Conservation (phyloP, 345 rosid genomes). For the Dipteronia dyeriana region DNA sequence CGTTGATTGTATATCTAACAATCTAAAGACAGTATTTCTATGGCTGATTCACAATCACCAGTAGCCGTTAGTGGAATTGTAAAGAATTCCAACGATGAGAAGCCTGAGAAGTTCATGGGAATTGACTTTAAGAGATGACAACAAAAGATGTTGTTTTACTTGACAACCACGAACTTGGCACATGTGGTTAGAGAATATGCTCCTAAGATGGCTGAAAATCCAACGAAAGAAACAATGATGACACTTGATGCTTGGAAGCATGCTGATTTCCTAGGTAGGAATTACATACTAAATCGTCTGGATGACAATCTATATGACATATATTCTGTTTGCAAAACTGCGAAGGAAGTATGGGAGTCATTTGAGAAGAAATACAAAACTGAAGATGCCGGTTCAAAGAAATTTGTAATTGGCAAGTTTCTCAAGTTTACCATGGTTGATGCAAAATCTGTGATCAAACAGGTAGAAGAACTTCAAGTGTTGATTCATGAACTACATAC, state of each 20-base stretch:
- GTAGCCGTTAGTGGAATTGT: too few species aligned
- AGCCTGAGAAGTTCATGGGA: not conserved
- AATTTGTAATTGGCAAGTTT: too few species aligned
- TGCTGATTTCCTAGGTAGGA: not conserved
- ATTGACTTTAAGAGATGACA: too few species aligned
- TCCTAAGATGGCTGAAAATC: not conserved
- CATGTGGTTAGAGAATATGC: not conserved
- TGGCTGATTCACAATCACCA: too few species aligned
- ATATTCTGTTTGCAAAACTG: not conserved
- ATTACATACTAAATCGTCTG: too few species aligned
- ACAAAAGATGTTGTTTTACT: not conserved
- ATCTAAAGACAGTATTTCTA: too few species aligned
- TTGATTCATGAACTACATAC: not conserved
- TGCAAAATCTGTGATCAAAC: not conserved
- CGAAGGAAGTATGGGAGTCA: not conserved
- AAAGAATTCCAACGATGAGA: too few species aligned
- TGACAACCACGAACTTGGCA: not conserved
- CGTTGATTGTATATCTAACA: too few species aligned
- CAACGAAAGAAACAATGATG: not conserved
- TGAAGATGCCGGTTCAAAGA: not conserved
- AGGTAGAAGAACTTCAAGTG: not conserved
- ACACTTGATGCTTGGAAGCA: not conserved
- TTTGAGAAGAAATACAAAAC: not conserved
- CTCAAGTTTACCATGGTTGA: not conserved
- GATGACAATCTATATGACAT: not conserved